phyloP scores from a whole-genome alignment of 176 grass and related monocot genomes.

The Lolium multiflorum region DNA sequence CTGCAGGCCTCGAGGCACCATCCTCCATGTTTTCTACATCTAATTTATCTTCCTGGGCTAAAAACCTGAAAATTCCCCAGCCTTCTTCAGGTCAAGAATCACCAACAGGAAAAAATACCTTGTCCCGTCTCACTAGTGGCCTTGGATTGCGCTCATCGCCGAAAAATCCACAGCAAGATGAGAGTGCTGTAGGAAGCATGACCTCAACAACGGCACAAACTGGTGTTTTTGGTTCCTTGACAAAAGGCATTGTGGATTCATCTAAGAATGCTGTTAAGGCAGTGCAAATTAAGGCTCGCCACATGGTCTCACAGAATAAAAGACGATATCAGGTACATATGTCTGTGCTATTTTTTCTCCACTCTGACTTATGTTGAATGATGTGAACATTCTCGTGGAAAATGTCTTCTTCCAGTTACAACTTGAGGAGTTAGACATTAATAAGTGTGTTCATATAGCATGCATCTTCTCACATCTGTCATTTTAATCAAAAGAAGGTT shows the following conservation, averaged over 20 bases:
- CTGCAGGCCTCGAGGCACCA: conserved; percentile 46
- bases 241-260: conserved; percentile 88
- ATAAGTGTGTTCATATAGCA: conserved; percentile 23
- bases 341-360: background rate
- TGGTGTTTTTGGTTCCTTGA: conserved; percentile 91
- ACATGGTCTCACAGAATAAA: conserved; percentile 99
- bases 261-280: conserved; percentile 97
- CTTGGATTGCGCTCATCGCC: conserved; percentile 75
- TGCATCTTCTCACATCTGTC: background rate
- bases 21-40: conserved; percentile 73
- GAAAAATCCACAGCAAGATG: conserved; percentile 65
- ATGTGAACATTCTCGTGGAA: conserved; percentile 21
- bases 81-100: conserved; percentile 64
- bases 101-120: conserved; percentile 79
- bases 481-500: background rate
- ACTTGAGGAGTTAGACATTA: conserved; percentile 7
- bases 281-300: conserved; percentile 96
- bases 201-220: conserved; percentile 56
- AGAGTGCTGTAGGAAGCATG: conserved; percentile 58
- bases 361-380: conserved; percentile 10
- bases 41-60: conserved; percentile 92
- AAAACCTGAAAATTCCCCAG: conserved; percentile 87
- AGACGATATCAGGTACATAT: conserved; percentile 89
- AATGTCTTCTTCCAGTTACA: conserved; percentile 1
- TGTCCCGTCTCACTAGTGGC: conserved; percentile 82